Conservation (phyloP, 2,329 filamentous ascomycete species). For the Penicillium frequentans region DNA sequence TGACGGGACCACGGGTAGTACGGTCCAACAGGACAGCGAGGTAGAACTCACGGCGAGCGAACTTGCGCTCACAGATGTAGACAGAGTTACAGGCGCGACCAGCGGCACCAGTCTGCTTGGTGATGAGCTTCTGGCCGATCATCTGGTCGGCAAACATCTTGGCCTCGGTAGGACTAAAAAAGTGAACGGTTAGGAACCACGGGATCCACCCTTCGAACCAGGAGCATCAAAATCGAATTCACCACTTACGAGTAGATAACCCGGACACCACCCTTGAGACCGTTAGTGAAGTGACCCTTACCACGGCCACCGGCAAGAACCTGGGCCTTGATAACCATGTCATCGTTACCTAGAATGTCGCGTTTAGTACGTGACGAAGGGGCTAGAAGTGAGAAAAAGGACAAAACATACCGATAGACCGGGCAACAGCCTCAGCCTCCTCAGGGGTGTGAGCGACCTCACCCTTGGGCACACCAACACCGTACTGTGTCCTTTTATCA, state of each 20-base stretch:
- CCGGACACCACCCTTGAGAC: slow-evolving; percentile 96
- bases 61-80: slow-evolving; percentile 99
- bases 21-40: slow-evolving; percentile 98
- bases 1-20: slow-evolving; percentile 83
- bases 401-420: slow-evolving; percentile 69
- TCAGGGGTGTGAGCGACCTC: slow-evolving; percentile 77
- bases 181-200: background rate
- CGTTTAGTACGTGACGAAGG: slow-evolving; percentile 20
- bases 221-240: background rate
- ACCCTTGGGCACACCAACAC: slow-evolving; percentile 88
- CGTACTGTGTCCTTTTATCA: slow-evolving; percentile 65
- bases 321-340: slow-evolving; percentile 99
- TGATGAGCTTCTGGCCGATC: slow-evolving; percentile 99
- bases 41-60: slow-evolving; percentile 98
- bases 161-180: slow-evolving; percentile 72
- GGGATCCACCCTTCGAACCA: background rate
- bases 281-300: slow-evolving; percentile 97
- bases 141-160: slow-evolving; percentile 99
- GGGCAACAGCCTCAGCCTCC: slow-evolving; percentile 90
- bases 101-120: slow-evolving; percentile 94
- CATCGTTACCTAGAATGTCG: slow-evolving; percentile 63
- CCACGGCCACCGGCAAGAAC: slow-evolving; percentile 96
- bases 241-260: slow-evolving; percentile 86
- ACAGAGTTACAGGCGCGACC: slow-evolving; percentile 96
- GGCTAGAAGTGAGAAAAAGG: background rate